Conservation (phyloP, 192 early-diverging fungal genomes). For the Coemansia sp. region DNA sequence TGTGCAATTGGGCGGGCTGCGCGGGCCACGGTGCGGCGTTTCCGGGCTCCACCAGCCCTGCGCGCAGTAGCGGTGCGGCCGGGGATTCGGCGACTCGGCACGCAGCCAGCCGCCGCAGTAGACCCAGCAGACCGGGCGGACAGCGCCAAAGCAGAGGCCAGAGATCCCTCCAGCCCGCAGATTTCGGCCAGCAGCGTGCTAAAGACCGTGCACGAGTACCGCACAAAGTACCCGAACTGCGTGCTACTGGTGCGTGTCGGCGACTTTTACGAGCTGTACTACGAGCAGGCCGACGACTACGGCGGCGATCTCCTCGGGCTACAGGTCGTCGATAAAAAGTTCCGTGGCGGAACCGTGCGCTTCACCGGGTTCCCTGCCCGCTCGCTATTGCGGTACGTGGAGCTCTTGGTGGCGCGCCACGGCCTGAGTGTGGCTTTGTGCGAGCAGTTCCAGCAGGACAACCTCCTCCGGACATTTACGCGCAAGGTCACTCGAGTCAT, state of each 20-base stretch:
- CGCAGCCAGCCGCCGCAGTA: no score
- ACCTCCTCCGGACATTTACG: conserved; percentile 50
- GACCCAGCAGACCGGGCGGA: no score
- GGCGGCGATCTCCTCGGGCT: conserved; percentile 62
- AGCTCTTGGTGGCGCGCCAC: conserved; percentile 58
- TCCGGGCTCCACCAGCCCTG: no score
- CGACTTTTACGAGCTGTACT: conserved; percentile 79
- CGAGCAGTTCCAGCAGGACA: conserved; percentile 57
- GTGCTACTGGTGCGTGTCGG: conserved; percentile 70
- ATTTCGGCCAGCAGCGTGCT: conserved; percentile 37
- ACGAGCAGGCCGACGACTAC: conserved; percentile 58
- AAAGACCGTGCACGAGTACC: conserved; percentile 48
- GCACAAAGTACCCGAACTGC: conserved; percentile 58
- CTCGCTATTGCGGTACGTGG: conserved; percentile 58
- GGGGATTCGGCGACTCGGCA: no score
- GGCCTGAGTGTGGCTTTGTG: conserved; percentile 61
- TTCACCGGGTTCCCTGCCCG: conserved; percentile 71
- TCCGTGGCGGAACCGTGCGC: conserved; percentile 50
- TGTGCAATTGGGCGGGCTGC: no score
- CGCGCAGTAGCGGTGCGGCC: neutral
- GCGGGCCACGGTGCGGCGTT: no score
- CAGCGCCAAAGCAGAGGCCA: neutral
- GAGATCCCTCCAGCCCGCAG: neutral
- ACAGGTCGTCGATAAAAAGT: conserved; percentile 63
- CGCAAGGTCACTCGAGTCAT: conserved; percentile 72